Evolutionary conservation across 371 early-diverging fungal genomes (phyloP).

Genomic region (Nosema muscidifuracis): DNA sequence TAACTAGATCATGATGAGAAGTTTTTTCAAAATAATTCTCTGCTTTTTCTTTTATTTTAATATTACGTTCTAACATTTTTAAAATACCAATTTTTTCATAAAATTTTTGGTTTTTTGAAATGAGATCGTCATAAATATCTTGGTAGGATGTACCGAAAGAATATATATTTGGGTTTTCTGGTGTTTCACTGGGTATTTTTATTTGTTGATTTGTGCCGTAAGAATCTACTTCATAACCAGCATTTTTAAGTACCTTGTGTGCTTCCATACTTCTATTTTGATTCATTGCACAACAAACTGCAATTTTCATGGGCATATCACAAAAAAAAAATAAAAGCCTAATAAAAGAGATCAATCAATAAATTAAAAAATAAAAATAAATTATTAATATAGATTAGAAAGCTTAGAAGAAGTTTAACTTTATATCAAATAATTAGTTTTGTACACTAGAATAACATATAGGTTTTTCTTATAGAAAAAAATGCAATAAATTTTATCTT

Average conservation of each 20-base stretch:
- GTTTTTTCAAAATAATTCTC: constrained; percentile 73
- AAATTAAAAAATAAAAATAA: no score
- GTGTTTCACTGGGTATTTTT: constrained; percentile 79
- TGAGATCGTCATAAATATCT: constrained; percentile 74
- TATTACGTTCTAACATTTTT: constrained; percentile 79
- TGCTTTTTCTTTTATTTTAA: constrained; percentile 76
- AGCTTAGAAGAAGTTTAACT: no score
- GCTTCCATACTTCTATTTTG: constrained; percentile 93
- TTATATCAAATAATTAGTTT: no score
- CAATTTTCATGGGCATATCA: constrained; percentile 67
- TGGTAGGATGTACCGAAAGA: constrained; percentile 81
- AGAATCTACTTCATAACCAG: constrained; percentile 71
- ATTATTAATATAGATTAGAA: no score
- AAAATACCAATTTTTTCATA: constrained; percentile 74
- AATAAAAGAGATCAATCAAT: no score
- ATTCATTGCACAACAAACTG: constrained; percentile 87
- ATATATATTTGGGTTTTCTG: constrained; percentile 78
- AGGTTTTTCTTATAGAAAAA: no score
- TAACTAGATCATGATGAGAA: constrained; percentile 76
- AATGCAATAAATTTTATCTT: no score
- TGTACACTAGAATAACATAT: no score
- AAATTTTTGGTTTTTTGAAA: constrained; percentile 67
- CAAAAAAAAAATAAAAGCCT: no score
- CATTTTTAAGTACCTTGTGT: constrained; percentile 70
- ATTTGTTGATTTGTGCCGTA: constrained; percentile 80